Base-by-base conservation (phyloP, 345 rosid genomes). In the Corchorus capsularis region DNA sequence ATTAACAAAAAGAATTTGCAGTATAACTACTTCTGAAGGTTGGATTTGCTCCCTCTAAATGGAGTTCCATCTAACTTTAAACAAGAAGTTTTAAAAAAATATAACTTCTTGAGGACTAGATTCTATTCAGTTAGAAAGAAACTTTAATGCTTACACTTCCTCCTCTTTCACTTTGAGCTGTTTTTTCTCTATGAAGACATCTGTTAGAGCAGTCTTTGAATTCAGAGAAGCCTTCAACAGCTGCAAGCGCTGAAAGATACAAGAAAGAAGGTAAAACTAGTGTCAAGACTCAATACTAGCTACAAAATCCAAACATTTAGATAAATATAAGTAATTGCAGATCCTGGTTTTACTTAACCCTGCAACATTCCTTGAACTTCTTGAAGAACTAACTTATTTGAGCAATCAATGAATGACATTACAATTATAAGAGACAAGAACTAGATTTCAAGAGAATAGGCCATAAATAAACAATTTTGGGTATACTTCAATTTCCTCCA, bases 211-310 rank as follows among this genome's bases (percentile, higher is more conserved):
- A 6, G 41, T 32, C 41, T 56, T 27, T 20, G 60, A 69, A 7
- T 69, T 39, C 73, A 69, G 56, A 49, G 60, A 69, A 27, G 73
- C 73, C 73, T 16, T 50, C 20, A 69, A 14, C 60, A 69, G 0
- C 59, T 49, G 20, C 60, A 50, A 14, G 15, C 57, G 59, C 73
- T 69, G n/a, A 69, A 8, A 62, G 2, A 20, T 0, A 55, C 27
- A n/a, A 55, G 60, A 55, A 55, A 13, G 4, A 49, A 49, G 14
- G 11, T n/a, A 17, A 55, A 17, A 55, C 27, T 8, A n/a, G 27
- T 17, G 27, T 55, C 60, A 61, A 41, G 17, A 61, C 13, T 19
- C 34, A 20, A 10, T 8, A 12, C 16, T 32, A 12, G 16, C 65
- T 13, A 3, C 43, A 62, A 34, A 27, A 27, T 60, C 32, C 63